Base-by-base conservation (phyloP, 208 protist genomes). In the Sergeia podlipaevii region DNA sequence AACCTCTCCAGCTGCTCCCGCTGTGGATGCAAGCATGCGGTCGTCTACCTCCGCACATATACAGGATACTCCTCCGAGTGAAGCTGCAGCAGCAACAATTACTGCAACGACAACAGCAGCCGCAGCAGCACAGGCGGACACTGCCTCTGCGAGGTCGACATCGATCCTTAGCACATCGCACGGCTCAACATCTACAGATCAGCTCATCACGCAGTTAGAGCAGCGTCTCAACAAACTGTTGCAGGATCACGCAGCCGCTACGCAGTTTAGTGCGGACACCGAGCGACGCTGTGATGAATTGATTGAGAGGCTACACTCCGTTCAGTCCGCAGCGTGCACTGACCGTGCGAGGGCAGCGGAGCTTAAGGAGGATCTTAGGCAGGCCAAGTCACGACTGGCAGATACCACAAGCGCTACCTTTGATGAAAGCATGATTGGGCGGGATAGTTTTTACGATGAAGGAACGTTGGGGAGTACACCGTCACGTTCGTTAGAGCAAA, bases 191-290 rank as follows among this genome's bases (percentile, higher is more conserved):
- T 21, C 5, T 2, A 51, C 54, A 10, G 53, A 84, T 46, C 62
- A 61, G 8, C 42, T 71, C 21, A 65, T 89, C 18, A 70, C 68
- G 30, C 51, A 37, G 15, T 64, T 89, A 17, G 78, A 89, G 69
- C 58, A 70, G 24, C 76, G 74, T 38, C 63, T 93, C 18, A 93
- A 83, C 53, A 44, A 67, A 34, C 70, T 93, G 38, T 59, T 89
- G 21, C 33, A 52, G 5, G 47, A 85, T 48, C 78, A 93, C 48
- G 76, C 73, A 0, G 69, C 55, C n/a, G 76, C 74, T 18, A 72
- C 75, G 64, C 60, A 78, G 57, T 61, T 59, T 8, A 67, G 58
- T 17, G 47, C 62, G n/a, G 69, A 62, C 8, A 71, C 67, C 15
- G 76, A 85, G 54, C 64, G 57, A 32, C 64, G 67, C 24, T 88